Conservation (phyloP, 768 basidiomycete genomes). For the Kwoniella heveanensis region DNA sequence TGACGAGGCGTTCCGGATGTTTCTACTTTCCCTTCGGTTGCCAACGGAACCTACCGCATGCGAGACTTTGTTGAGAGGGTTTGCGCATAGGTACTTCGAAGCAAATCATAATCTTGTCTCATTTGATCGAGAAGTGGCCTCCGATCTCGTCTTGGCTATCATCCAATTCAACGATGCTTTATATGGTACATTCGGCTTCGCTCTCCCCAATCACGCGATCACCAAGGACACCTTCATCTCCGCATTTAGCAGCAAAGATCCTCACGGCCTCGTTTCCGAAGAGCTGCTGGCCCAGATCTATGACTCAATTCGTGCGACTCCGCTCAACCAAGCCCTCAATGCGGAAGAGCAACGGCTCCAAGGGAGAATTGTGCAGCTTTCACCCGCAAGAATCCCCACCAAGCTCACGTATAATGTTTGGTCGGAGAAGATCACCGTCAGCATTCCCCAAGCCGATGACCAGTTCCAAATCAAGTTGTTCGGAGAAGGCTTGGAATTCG, state of each 20-base stretch:
- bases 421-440: conserved; percentile 82
- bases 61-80: conserved; percentile 77
- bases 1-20: conserved; percentile 85
- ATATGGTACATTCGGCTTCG: conserved; percentile 60
- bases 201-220: conserved; percentile 57
- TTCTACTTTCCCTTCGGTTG: conserved; percentile 78
- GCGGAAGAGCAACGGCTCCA: conserved; percentile 35
- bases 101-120: conserved; percentile 76
- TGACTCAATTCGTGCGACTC: conserved; percentile 66
- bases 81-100: conserved; percentile 87
- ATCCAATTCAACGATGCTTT: conserved; percentile 82
- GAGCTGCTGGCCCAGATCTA: conserved; percentile 78
- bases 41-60: conserved; percentile 60
- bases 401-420: conserved; percentile 83
- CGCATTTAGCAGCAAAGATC: conserved; percentile 78
- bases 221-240: conserved; percentile 77
- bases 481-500: conserved; percentile 85
- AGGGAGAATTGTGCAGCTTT: conserved; percentile 64
- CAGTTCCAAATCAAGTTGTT: conserved; percentile 76
- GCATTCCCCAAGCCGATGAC: conserved; percentile 82
- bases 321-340: conserved; percentile 69
- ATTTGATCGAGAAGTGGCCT: conserved; percentile 61
- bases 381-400: conserved; percentile 63
- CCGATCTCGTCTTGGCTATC: conserved; percentile 42
- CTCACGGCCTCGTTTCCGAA: conserved; percentile 69